A percentile compares a stretch with the other conserved stretches of the same genome.
phyloP scores from a whole-genome alignment of 2,329 filamentous ascomycete species.

The Metarhizium brunneum region DNA sequence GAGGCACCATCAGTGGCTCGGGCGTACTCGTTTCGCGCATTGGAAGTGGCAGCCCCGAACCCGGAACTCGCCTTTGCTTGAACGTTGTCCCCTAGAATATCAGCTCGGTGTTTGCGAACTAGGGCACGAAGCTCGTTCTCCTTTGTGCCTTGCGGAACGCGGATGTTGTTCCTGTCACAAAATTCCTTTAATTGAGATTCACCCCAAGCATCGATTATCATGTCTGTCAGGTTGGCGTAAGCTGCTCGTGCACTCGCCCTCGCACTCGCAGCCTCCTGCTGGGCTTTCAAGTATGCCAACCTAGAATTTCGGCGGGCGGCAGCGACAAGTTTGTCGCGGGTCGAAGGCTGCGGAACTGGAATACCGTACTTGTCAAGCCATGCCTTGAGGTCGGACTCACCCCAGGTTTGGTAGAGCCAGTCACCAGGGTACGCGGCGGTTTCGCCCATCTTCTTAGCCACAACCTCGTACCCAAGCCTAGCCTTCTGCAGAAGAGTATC shows the following conservation, averaged over 20 bases:
- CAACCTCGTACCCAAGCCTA: conserved; percentile 70
- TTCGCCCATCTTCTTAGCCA: conserved; percentile 67
- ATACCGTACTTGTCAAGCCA: conserved; percentile 88
- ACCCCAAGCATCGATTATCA: conserved; percentile 81
- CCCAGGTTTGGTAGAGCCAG: conserved; percentile 89
- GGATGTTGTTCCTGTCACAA: conserved; percentile 79
- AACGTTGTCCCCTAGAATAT: conserved; percentile 58
- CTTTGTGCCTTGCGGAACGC: conserved; percentile 83
- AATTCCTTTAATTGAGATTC: conserved; percentile 87
- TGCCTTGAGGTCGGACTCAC: conserved; percentile 84
- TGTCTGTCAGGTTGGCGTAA: conserved; percentile 68
- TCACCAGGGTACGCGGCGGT: conserved; percentile 81
- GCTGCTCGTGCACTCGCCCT: conserved; percentile 59
- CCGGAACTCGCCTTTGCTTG: conserved; percentile 47
- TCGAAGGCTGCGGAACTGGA: conserved; percentile 73
- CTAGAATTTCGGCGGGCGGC: conserved; percentile 85
- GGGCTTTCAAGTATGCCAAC: conserved; percentile 60
- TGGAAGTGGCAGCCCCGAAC: conserved; percentile 64
- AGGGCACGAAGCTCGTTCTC: conserved; percentile 83
- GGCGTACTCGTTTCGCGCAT: conserved; percentile 66
- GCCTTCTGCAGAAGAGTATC: conserved; percentile 71
- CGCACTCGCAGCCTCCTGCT: conserved; percentile 50
- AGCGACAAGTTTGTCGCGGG: conserved; percentile 81
- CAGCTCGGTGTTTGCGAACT: conserved; percentile 75
- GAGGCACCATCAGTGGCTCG: conserved; percentile 63